Evolutionary conservation across 495 filamentous ascomycete species (phyloP).

Genomic region (Neurospora sp.): DNA sequence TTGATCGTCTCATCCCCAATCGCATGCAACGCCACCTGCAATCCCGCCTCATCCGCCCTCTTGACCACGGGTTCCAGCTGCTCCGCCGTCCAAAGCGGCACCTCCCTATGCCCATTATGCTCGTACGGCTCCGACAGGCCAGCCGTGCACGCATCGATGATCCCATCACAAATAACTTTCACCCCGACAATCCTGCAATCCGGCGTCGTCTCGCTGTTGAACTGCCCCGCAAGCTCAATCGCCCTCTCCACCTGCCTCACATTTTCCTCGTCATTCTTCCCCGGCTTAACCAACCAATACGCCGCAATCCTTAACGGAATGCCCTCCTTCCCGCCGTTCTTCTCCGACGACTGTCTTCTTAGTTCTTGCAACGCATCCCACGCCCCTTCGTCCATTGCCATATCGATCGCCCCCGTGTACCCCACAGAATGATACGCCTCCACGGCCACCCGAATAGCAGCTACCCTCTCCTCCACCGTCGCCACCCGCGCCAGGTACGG

Average conservation of each 20-base stretch:
- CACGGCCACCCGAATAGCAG: slow-evolving; percentile 40
- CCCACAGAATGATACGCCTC: slow-evolving; percentile 43
- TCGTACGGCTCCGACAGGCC: slow-evolving; percentile 51
- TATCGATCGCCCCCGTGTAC: slow-evolving; percentile 56
- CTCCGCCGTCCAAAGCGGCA: slow-evolving; percentile 46
- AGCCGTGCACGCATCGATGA: slow-evolving; percentile 59
- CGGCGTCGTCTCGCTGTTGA: slow-evolving; percentile 36
- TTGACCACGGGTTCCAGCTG: slow-evolving; percentile 45
- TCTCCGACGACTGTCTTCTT: slow-evolving; percentile 7
- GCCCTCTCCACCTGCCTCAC: slow-evolving; percentile 49
- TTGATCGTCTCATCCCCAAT: slow-evolving; percentile 52
- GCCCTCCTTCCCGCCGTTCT: slow-evolving; percentile 14
- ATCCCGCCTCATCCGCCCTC: slow-evolving; percentile 40
- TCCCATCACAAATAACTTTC: slow-evolving; percentile 60
- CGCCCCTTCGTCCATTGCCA: slow-evolving; percentile 57
- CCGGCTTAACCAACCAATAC: slow-evolving; percentile 52
- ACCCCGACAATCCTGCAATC: slow-evolving; percentile 53
- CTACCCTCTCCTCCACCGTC: slow-evolving; percentile 42
- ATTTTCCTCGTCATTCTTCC: slow-evolving; percentile 29
- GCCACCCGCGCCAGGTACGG: slow-evolving; percentile 45
- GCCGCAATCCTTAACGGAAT: slow-evolving; percentile 50
- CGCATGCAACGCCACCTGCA: slow-evolving; percentile 58
- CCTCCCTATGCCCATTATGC: slow-evolving; percentile 32
- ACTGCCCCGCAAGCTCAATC: slow-evolving; percentile 40
- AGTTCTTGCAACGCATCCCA: slow-evolving; percentile 48